phyloP scores from a whole-genome alignment of 2,329 filamentous ascomycete genomes.

The Colletotrichum echinochloae region DNA sequence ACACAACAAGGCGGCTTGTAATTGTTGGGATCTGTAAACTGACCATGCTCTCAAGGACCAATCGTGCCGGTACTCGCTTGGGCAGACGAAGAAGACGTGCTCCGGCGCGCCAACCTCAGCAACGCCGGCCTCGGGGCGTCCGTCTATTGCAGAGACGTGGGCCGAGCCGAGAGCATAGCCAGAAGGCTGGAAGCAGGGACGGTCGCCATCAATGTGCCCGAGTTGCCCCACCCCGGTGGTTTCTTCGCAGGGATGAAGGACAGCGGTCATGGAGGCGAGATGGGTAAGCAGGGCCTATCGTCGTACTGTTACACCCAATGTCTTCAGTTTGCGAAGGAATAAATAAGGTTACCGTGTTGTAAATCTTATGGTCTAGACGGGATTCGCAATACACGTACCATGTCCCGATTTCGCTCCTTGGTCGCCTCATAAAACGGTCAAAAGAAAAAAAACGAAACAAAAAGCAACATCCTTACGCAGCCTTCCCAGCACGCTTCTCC shows the following conservation, averaged over 20 bases:
- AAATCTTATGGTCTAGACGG: too few species aligned
- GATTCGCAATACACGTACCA: background rate
- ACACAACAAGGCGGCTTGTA: background rate
- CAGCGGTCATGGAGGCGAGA: conserved; percentile 51
- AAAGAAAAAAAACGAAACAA: background rate
- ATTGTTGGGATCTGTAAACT: background rate
- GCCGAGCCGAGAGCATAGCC: conserved; percentile 63
- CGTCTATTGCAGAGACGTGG: conserved; percentile 67
- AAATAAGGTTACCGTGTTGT: background rate
- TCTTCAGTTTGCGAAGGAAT: conserved; percentile 48
- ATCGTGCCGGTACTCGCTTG: conserved; percentile 73
- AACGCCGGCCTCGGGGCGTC: conserved; percentile 67
- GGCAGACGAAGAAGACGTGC: conserved; percentile 69
- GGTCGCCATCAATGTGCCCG: conserved; percentile 68
- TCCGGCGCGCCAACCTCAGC: conserved; percentile 65
- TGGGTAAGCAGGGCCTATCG: conserved; percentile 49
- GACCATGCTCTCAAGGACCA: conserved; percentile 55
- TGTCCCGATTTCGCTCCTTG: background rate
- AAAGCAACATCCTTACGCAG: background rate
- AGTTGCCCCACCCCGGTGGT: conserved; percentile 47
- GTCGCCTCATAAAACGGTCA: background rate
- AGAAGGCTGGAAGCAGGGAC: conserved; percentile 66
- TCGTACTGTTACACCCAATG: conserved; percentile 50
- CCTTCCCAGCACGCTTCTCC: conserved; percentile 26
- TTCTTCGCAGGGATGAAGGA: conserved; percentile 50